Conservation (phyloP, 2,329 filamentous ascomycete species). For the Diplodia sapinea region DNA sequence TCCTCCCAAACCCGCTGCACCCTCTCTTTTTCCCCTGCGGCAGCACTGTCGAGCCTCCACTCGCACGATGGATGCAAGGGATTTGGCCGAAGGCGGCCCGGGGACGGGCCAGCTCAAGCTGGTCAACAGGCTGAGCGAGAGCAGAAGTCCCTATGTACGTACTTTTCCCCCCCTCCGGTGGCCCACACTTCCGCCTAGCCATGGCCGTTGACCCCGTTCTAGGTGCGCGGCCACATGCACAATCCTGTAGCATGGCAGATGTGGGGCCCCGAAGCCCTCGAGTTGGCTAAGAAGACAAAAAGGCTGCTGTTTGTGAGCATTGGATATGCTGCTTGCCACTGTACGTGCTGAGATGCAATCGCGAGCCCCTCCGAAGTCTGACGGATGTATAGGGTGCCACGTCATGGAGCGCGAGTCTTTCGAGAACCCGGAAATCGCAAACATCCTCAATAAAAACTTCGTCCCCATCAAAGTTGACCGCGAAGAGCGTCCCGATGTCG, state of each 20-base stretch:
- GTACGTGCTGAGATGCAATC: constrained; percentile 58
- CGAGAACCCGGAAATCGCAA: constrained; percentile 78
- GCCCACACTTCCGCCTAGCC: constrained; percentile 4
- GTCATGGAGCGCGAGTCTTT: constrained; percentile 95
- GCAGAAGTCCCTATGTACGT: constrained; percentile 70
- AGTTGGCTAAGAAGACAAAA: constrained; percentile 79
- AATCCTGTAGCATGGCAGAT: constrained; percentile 93
- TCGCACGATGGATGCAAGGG: constrained; percentile 41
- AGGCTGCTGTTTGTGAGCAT: constrained; percentile 92
- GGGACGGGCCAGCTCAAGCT: constrained; percentile 19
- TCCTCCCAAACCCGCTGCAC: neutral
- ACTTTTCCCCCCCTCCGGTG: neutral
- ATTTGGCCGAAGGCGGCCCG: constrained; percentile 32
- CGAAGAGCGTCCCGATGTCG: constrained; percentile 91
- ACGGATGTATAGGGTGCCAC: constrained; percentile 60
- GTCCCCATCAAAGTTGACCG: constrained; percentile 92
- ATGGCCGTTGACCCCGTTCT: constrained; percentile 32
- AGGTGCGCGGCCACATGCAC: constrained; percentile 74
- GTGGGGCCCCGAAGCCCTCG: constrained; percentile 77
- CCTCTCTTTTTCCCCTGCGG: neutral
- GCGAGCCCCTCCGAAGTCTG: neutral
- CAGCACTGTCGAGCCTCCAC: neutral
- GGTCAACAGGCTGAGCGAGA: constrained; percentile 63
- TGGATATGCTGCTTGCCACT: constrained; percentile 94
- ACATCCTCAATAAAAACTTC: constrained; percentile 83